Evolutionary conservation across 345 rosid genomes (phyloP), one percentile per base, ranked within the genome.

Genomic region (Hibiscus tridactylites): DNA sequence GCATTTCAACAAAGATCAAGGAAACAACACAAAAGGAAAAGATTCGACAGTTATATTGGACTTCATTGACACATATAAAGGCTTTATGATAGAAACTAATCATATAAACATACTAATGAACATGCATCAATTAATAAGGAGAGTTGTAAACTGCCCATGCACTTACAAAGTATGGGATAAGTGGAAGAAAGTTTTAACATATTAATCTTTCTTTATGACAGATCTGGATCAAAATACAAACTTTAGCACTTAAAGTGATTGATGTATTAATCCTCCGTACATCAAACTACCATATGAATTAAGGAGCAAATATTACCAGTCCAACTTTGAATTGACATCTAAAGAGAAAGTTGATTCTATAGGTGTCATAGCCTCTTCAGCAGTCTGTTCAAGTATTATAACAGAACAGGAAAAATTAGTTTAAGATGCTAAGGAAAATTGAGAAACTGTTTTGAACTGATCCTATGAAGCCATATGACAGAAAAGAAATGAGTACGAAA

Each of bases 361-460:
- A 47, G 99, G 99, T 37, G 99, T 95, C 99, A 95, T 95, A 53
- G 99, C 99, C 83, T 95, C 99, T 71, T 92, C 93, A 52, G 99
- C 99, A 61, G 99, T 95, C 98, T 95, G 88, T 72, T 70, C 53
- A 83, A 57, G 65, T 47, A 72, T 44, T 29, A 17, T 3, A 74
- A 66, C 1, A 1, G 33, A 31, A 37, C 54, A 57, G 16, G 12
- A 73, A 52, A 73, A 74, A 49, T 37, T 8, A 74, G 29, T 16
- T 58, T 28, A 33, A 31, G 24, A 63, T 24, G 8, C 35, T 6
- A 26, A 58, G 62, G n/a, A 26, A 58, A 58, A 58, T 24, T 13
- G 28, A 24, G 52, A 21, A 59, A 47, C 16, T 28, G 44, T 59
- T 59, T 26, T 56, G 9, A 16, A 58, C 13, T n/a, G 12, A 26